phyloP scores from a whole-genome alignment of 75 land plant species.

The Chamaecyparis obtusa region DNA sequence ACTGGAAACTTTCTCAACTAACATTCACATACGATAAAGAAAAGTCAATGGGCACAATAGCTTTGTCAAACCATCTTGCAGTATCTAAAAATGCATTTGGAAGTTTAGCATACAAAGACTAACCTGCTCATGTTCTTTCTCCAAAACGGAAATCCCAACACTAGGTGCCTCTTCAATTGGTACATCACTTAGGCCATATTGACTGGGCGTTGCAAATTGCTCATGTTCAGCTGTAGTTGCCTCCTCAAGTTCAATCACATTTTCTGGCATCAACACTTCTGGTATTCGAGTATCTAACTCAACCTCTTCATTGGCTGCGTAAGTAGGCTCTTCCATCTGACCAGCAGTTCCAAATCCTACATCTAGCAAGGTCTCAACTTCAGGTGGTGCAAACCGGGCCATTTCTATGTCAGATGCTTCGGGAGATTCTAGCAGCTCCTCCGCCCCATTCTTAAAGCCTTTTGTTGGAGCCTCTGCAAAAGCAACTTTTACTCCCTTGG shows the following conservation, averaged over 20 bases:
- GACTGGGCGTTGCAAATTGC: conserved; percentile 2
- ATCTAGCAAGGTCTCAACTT: not conserved
- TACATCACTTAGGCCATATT: not conserved
- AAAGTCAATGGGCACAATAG: not conserved
- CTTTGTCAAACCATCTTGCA: conserved; percentile 1
- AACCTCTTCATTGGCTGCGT: not conserved
- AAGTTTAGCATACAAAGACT: not conserved
- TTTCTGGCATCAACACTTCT: conserved; percentile 3
- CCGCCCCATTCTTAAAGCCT: not conserved
- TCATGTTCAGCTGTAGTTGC: not conserved
- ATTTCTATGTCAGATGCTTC: conserved; percentile 7
- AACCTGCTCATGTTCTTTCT: conserved; percentile 1
- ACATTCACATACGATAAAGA: not conserved
- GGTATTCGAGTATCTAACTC: conserved; percentile 1
- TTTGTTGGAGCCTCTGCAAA: conserved; percentile 12
- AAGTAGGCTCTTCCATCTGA: conserved; percentile 4
- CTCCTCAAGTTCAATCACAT: not conserved
- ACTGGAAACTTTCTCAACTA: not conserved
- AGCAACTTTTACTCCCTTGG: not conserved
- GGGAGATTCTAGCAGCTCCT: not conserved
- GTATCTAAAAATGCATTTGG: not conserved
- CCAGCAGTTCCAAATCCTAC: conserved; percentile 3
- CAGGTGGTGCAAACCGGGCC: conserved; percentile 6
- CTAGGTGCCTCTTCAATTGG: not conserved
- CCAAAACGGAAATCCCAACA: not conserved